Conservation (phyloP, 2,329 filamentous ascomycete species). For the Madurella fahalii region DNA sequence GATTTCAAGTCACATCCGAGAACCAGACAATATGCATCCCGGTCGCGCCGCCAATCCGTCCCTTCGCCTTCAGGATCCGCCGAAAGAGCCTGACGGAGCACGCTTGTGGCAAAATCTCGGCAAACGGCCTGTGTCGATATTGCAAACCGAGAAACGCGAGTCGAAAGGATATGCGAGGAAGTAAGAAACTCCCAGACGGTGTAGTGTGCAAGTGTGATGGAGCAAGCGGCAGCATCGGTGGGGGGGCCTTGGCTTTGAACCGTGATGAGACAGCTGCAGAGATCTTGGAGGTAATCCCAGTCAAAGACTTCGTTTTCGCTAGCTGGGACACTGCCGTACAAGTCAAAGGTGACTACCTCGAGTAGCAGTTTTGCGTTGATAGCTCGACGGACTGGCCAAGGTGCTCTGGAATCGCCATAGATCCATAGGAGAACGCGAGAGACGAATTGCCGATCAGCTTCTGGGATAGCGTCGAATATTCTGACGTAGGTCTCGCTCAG, state of each 20-base stretch:
- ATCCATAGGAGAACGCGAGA: conserved; percentile 4
- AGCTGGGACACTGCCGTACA: not conserved
- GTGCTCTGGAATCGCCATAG: not conserved
- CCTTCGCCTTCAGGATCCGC: too few relatives aligned
- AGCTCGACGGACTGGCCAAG: too few relatives aligned
- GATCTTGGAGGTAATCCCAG: not conserved
- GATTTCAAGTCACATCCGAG: too few relatives aligned
- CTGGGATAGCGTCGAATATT: conserved; percentile 16
- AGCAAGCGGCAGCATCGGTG: too few relatives aligned
- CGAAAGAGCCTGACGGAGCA: too few relatives aligned
- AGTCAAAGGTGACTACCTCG: not conserved
- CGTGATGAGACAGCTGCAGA: conserved; percentile 2
- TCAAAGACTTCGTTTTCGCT: not conserved
- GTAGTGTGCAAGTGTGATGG: conserved; percentile 14
- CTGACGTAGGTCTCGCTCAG: conserved; percentile 18
- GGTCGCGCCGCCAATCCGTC: too few relatives aligned
- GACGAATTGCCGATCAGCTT: conserved; percentile 4
- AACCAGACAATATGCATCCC: too few relatives aligned
- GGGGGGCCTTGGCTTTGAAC: not conserved
- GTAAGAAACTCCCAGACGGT: conserved; percentile 18
- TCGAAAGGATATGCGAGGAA: too few relatives aligned
- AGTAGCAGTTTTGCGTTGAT: too few relatives aligned
- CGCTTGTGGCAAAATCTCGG: too few relatives aligned
- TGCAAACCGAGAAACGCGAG: too few relatives aligned
- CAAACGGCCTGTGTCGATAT: too few relatives aligned